phyloP scores from a whole-genome alignment of 2,329 filamentous ascomycete genomes.

The Ramichloridium luteum region DNA sequence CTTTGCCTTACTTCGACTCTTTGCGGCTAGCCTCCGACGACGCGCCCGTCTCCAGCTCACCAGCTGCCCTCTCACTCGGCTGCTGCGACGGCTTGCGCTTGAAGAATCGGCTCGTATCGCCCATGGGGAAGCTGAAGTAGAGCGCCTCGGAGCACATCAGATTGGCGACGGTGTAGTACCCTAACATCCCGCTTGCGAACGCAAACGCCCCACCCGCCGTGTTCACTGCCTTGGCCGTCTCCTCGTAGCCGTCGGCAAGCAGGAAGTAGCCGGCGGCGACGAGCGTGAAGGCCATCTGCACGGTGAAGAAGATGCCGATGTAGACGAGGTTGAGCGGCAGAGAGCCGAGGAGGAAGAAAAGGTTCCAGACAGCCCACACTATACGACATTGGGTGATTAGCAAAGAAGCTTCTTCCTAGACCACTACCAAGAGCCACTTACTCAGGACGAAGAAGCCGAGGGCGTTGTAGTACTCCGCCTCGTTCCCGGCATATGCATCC shows the following conservation, averaged over 20 bases:
- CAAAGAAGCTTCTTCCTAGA: neutral
- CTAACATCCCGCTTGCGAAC: conserved; percentile 35
- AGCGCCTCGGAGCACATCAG: conserved; percentile 31
- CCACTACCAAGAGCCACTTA: no score
- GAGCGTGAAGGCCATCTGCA: conserved; percentile 34
- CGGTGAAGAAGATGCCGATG: conserved; percentile 37
- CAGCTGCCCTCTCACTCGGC: conserved; percentile 1
- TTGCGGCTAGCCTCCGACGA: no score
- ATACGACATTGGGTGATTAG: conserved; percentile 4
- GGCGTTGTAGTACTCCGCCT: conserved; percentile 36
- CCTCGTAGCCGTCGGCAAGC: conserved; percentile 30
- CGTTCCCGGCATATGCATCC: conserved; percentile 31
- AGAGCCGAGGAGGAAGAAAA: conserved; percentile 36
- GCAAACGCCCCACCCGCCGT: conserved; percentile 36
- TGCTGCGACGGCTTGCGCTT: conserved; percentile 18
- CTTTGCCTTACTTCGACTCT: no score
- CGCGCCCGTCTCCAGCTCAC: no score
- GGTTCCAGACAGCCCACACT: conserved; percentile 37
- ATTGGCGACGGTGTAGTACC: conserved; percentile 35
- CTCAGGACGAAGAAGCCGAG: conserved; percentile 39
- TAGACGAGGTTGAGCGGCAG: conserved; percentile 37
- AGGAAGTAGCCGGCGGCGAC: conserved; percentile 37
- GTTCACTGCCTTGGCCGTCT: conserved; percentile 27
- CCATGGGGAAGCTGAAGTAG: conserved; percentile 28
- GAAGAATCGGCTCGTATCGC: conserved; percentile 32